Evolutionary conservation across 1,139 yeast genomes (phyloP).

Genomic region (Geotrichum phurueaensis): DNA sequence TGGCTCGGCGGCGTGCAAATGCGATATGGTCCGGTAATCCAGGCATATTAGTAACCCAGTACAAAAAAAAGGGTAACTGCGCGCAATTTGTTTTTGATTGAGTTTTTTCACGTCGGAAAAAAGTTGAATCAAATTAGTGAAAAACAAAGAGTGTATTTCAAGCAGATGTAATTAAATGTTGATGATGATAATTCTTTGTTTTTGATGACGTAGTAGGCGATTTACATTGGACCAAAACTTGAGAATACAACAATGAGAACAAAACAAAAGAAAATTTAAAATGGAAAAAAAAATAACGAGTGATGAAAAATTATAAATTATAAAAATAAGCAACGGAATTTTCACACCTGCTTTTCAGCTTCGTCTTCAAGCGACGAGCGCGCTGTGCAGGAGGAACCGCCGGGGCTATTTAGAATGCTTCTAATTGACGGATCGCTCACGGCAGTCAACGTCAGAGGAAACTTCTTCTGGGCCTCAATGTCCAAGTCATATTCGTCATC

Average conservation of each 20-base stretch:
- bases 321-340: too few species aligned
- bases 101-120: too few species aligned
- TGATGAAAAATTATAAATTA: too few species aligned
- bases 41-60: not conserved
- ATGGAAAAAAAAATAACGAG: too few species aligned
- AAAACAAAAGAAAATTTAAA: too few species aligned
- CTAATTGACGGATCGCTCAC: not conserved
- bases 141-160: too few species aligned
- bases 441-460: not conserved
- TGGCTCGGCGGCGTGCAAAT: constrained; percentile 8
- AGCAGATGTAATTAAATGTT: too few species aligned
- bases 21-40: not conserved
- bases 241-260: too few species aligned
- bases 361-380: not conserved
- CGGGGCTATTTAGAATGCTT: not conserved
- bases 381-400: not conserved
- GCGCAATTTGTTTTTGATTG: not conserved
- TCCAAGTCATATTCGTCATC: not conserved
- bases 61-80: not conserved
- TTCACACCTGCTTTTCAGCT: not conserved
- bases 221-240: too few species aligned
- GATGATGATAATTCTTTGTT: too few species aligned
- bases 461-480: not conserved
- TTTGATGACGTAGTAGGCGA: too few species aligned
- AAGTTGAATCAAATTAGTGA: too few species aligned